Evolutionary conservation across 202 grass and related monocot species (phyloP).

Genomic region (Zoysia matrella): DNA sequence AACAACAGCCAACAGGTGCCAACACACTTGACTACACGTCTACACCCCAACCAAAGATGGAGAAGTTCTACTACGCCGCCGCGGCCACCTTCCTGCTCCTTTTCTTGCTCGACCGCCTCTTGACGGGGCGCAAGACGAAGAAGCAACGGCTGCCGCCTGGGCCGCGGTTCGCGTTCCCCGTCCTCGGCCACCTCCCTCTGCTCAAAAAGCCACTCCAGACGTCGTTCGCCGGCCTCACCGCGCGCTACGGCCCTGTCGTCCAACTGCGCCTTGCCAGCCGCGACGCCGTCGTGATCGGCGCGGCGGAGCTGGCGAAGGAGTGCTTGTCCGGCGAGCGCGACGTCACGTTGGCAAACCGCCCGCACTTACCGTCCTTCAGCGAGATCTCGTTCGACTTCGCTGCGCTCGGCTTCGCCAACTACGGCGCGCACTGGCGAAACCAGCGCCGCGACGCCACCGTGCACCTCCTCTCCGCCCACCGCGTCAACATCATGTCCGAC

Average conservation of each 20-base stretch:
- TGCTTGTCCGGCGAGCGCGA: no score
- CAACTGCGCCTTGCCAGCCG: no score
- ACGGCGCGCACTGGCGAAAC: conserved; percentile 35
- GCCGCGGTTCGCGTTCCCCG: not conserved
- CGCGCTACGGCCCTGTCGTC: no score
- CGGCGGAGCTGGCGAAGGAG: no score
- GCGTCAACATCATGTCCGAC: conserved; percentile 11
- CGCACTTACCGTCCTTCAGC: not conserved
- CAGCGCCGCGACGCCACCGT: conserved; percentile 31
- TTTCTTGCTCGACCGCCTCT: conserved; percentile 3
- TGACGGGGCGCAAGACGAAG: not conserved
- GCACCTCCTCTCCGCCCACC: not conserved
- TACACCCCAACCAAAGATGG: not conserved
- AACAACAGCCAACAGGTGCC: not conserved
- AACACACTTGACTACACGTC: no score
- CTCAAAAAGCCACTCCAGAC: conserved; percentile 31
- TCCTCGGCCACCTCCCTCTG: conserved; percentile 36
- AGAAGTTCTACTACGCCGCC: not conserved
- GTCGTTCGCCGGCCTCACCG: not conserved
- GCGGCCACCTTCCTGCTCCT: conserved; percentile 7
- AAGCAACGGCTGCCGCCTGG: no score
- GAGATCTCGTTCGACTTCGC: conserved; percentile 18
- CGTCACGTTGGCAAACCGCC: no score
- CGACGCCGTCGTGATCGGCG: no score
- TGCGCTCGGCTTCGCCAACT: not conserved